Evolutionary conservation across 1,284 basidiomycete species (phyloP).

Genomic region (Mycosarcoma mackinlayi): DNA sequence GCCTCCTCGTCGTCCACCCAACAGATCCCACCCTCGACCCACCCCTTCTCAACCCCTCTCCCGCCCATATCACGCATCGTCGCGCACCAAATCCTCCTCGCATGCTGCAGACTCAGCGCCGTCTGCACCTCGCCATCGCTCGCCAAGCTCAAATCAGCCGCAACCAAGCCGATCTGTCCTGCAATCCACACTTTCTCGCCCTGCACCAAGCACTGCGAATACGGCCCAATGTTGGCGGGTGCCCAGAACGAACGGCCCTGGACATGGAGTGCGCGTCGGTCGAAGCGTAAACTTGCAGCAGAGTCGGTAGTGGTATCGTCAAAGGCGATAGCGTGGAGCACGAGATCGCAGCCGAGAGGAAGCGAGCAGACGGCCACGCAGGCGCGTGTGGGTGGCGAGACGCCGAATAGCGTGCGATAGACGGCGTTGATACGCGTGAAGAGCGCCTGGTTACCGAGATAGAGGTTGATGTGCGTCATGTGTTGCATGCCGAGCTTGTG

Average conservation of each 20-base stretch:
- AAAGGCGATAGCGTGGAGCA: constrained; percentile 27
- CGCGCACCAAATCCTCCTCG: constrained; percentile 74
- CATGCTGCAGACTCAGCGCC: constrained; percentile 84
- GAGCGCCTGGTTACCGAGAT: constrained; percentile 73
- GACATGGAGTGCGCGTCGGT: constrained; percentile 78
- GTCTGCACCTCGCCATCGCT: constrained; percentile 73
- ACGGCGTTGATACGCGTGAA: constrained; percentile 69
- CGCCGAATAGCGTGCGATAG: constrained; percentile 85
- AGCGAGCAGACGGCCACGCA: constrained; percentile 77
- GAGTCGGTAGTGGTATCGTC: constrained; percentile 10
- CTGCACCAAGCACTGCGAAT: constrained; percentile 89
- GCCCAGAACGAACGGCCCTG: constrained; percentile 98
- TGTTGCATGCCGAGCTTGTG: constrained; percentile 69
- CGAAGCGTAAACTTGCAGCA: constrained; percentile 3
- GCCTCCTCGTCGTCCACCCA: constrained; percentile 53
- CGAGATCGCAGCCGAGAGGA: constrained; percentile 15
- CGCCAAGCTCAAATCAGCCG: constrained; percentile 78
- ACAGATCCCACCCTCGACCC: constrained; percentile 65
- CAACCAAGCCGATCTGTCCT: constrained; percentile 92
- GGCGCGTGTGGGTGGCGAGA: constrained; percentile 90
- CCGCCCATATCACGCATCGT: constrained; percentile 50
- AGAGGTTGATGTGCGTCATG: constrained; percentile 83
- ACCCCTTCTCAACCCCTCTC: constrained; percentile 26
- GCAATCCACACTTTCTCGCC: constrained; percentile 84
- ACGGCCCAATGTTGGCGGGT: constrained; percentile 98